phyloP scores from a whole-genome alignment of 2,329 filamentous ascomycete species.

The Gyromitra esculenta region DNA sequence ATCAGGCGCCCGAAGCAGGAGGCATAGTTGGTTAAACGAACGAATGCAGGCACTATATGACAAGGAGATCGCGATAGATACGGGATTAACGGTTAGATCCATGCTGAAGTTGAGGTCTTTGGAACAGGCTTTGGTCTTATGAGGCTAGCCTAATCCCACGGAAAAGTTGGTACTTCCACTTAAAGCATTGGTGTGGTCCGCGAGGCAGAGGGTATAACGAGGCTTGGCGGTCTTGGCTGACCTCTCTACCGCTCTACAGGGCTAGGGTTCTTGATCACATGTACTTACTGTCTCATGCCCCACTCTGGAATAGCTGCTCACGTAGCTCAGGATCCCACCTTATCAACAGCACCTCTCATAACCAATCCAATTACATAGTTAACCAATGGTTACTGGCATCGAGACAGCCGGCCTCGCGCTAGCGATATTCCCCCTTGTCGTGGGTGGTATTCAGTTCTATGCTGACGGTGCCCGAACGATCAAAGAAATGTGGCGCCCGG shows the following conservation, averaged over 20 bases:
- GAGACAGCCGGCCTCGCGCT: conserved; percentile 59
- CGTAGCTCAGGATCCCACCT: neutral
- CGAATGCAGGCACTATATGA: conserved; percentile 41
- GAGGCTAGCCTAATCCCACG: neutral
- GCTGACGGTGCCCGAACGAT: conserved; percentile 58
- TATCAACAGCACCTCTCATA: conserved; percentile 1
- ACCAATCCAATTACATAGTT: neutral
- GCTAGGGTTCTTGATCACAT: conserved; percentile 37
- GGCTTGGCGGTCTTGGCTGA: too few species aligned
- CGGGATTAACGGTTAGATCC: conserved; percentile 8
- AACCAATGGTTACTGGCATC: conserved; percentile 58
- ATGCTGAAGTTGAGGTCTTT: neutral
- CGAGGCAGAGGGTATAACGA: too few species aligned
- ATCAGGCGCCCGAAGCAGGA: conserved; percentile 3
- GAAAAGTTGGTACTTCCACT: neutral
- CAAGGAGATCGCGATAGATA: conserved; percentile 25
- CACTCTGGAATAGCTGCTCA: conserved; percentile 9
- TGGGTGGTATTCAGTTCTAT: conserved; percentile 59
- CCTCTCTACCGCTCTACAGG: too few species aligned
- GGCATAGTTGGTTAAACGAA: conserved; percentile 32
- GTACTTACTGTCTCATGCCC: neutral
- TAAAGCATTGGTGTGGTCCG: too few species aligned
- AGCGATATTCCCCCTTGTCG: conserved; percentile 58
- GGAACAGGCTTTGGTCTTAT: neutral
- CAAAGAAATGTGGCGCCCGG: conserved; percentile 56